Conservation (phyloP, 257 asterid species). For the Solanum sejunctum region DNA sequence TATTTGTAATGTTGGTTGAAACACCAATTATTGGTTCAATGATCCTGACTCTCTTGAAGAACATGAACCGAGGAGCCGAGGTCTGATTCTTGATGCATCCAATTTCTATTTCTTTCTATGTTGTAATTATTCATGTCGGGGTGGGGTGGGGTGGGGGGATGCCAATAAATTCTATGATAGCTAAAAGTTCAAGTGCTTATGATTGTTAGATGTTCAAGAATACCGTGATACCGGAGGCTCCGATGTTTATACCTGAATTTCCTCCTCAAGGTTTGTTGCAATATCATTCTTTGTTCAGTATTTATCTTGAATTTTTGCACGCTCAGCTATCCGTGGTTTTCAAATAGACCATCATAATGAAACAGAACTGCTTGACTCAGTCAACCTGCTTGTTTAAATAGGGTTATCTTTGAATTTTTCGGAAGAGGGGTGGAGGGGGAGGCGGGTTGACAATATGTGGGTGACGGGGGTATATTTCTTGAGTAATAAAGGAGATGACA, state of each 20-base stretch:
- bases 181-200: neutral
- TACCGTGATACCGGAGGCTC: conserved; percentile 82
- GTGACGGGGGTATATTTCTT: neutral
- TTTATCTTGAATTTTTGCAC: neutral
- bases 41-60: conserved; percentile 39
- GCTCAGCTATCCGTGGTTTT: neutral
- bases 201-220: conserved; percentile 56
- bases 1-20: conserved; percentile 57
- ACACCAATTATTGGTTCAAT: conserved; percentile 52
- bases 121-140: neutral
- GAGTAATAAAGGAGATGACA: neutral
- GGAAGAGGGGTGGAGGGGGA: neutral
- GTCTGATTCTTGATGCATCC: conserved; percentile 11
- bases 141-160: neutral
- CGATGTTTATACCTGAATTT: conserved; percentile 89
- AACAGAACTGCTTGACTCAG: neutral
- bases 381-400: neutral
- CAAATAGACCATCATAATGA: neutral
- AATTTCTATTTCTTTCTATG: neutral
- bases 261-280: conserved; percentile 68
- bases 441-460: neutral
- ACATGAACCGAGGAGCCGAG: conserved; percentile 51
- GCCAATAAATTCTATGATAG: neutral
- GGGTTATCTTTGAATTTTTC: neutral
- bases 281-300: neutral